Conservation (phyloP, 176 grass and related monocot genomes). For the Musa troglodytarum region DNA sequence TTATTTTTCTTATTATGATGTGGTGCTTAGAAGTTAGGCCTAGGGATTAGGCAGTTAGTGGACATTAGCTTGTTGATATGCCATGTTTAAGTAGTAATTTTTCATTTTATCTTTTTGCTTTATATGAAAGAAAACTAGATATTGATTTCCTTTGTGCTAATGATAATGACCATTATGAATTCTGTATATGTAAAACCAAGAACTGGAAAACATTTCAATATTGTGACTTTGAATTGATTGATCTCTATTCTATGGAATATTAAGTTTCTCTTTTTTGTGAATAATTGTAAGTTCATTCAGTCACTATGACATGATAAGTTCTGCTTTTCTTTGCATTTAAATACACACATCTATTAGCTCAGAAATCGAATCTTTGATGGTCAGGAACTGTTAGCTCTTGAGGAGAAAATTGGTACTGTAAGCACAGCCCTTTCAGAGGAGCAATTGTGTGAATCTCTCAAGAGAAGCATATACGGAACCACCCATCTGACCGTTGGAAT, state of each 20-base stretch:
- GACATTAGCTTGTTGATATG: too few species aligned
- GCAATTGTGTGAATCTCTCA: constrained; percentile 9
- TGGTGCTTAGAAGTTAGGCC: too few species aligned
- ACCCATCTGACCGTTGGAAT: neutral
- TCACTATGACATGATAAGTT: neutral
- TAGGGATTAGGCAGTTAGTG: too few species aligned
- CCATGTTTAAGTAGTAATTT: too few species aligned
- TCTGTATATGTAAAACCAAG: neutral
- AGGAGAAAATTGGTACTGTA: constrained; percentile 20
- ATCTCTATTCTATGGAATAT: neutral
- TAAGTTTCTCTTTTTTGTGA: neutral
- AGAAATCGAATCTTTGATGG: neutral
- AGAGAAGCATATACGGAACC: constrained; percentile 10
- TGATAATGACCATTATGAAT: too few species aligned
- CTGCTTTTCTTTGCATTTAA: neutral
- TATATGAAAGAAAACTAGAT: too few species aligned
- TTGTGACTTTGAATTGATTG: neutral
- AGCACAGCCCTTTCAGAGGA: constrained; percentile 24
- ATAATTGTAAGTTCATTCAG: neutral
- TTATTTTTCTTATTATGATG: neutral
- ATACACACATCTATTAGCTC: neutral
- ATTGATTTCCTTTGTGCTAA: too few species aligned
- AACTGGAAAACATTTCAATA: neutral
- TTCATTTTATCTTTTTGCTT: too few species aligned
- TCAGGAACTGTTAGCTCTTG: constrained; percentile 22